Evolutionary conservation across 1,139 yeast genomes (phyloP).

Genomic region (Kluyveromyces sp.): DNA sequence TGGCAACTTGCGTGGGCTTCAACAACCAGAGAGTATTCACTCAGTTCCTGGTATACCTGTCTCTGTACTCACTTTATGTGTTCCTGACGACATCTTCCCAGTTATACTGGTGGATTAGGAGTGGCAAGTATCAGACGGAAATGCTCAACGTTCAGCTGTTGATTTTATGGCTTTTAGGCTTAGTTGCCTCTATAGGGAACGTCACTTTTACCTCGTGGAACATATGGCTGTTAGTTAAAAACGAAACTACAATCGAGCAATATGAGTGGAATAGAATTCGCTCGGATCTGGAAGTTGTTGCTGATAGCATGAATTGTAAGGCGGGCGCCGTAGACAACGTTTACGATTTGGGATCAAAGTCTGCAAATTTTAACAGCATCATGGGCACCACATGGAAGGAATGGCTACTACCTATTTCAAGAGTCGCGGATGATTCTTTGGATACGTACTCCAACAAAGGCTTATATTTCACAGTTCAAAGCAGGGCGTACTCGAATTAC

Average conservation of each 20-base stretch:
- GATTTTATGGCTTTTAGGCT: slow-evolving; percentile 49
- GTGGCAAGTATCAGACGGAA: slow-evolving; percentile 36
- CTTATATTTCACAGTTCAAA: slow-evolving; percentile 44
- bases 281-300: slow-evolving; percentile 39
- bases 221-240: slow-evolving; percentile 50
- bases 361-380: slow-evolving; percentile 54
- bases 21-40: slow-evolving; percentile 71
- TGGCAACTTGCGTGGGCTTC: slow-evolving; percentile 81
- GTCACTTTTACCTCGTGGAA: slow-evolving; percentile 53
- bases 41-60: slow-evolving; percentile 60
- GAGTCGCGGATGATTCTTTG: slow-evolving; percentile 25
- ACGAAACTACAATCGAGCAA: slow-evolving; percentile 77
- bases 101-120: slow-evolving; percentile 46
- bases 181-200: slow-evolving; percentile 60
- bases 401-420: slow-evolving; percentile 65
- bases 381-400: slow-evolving; percentile 63
- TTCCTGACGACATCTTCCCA: slow-evolving; percentile 36
- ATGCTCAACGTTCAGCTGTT: slow-evolving; percentile 55
- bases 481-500: slow-evolving; percentile 38
- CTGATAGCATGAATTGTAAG: slow-evolving; percentile 36
- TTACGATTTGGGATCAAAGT: slow-evolving; percentile 59
- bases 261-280: slow-evolving; percentile 54
- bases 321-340: slow-evolving; percentile 51
- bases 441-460: slow-evolving; percentile 41
- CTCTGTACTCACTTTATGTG: slow-evolving; percentile 43